phyloP scores from a whole-genome alignment of 1,284 basidiomycete species.

The Ganoderma leucocontextum region DNA sequence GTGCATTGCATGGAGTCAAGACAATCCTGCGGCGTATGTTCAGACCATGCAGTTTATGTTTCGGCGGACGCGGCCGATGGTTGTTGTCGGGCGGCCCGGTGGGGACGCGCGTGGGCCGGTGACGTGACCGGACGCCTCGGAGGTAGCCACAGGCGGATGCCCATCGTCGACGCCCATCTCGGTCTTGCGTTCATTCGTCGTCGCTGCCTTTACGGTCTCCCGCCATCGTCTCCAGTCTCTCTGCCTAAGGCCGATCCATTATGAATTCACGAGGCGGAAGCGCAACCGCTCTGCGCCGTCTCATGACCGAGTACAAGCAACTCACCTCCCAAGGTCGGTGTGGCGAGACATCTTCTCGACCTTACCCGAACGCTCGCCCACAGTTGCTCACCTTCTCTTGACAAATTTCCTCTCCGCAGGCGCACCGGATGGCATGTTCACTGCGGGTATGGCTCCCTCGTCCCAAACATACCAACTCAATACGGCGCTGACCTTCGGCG shows the following conservation, averaged over 20 bases:
- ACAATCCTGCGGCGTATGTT: too few relatives aligned
- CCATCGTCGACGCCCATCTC: constrained; percentile 28
- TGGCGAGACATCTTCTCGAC: constrained; percentile 12
- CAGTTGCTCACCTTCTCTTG: constrained; percentile 11
- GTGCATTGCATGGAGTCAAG: too few relatives aligned
- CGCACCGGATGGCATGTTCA: constrained; percentile 92
- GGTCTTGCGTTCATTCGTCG: constrained; percentile 3
- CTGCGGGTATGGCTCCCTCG: constrained; percentile 68
- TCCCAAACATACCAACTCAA: constrained; percentile 9
- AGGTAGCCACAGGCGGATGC: constrained; percentile 1
- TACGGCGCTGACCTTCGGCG: constrained; percentile 26
- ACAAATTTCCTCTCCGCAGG: constrained; percentile 53
- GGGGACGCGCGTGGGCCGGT: not conserved
- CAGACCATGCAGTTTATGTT: too few relatives aligned
- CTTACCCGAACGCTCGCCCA: not conserved
- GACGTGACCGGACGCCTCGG: not conserved
- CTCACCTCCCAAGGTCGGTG: constrained; percentile 69
- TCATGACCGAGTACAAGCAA: constrained; percentile 96
- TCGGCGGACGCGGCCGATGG: too few relatives aligned
- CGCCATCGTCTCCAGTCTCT: constrained; percentile 10
- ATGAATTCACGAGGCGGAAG: constrained; percentile 57
- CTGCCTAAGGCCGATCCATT: not conserved
- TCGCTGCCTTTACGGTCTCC: constrained; percentile 18
- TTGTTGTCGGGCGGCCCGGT: not conserved
- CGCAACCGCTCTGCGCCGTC: constrained; percentile 75